Conservation (phyloP, 371 early-diverging fungal species). For the Mortierella sp. region DNA sequence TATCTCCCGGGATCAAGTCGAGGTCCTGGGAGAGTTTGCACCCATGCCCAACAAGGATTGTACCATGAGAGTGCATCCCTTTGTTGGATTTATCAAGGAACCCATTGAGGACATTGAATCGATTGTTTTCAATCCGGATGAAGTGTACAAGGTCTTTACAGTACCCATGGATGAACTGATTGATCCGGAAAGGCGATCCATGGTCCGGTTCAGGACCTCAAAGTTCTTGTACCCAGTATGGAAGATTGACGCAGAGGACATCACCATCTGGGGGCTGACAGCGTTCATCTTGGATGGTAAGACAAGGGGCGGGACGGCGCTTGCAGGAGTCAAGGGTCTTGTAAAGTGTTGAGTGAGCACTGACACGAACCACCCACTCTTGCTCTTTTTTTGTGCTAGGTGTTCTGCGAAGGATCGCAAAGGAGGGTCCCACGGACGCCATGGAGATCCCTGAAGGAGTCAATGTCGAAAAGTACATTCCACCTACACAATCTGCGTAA, state of each 20-base stretch:
- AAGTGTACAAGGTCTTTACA: constrained; percentile 79
- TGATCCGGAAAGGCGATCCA: constrained; percentile 56
- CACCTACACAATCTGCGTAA: constrained; percentile 36
- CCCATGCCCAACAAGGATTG: constrained; percentile 73
- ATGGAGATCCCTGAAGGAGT: constrained; percentile 28
- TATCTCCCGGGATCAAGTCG: constrained; percentile 59
- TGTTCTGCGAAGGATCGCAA: constrained; percentile 26
- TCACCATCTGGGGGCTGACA: constrained; percentile 86
- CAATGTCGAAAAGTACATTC: constrained; percentile 10
- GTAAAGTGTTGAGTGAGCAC: too few species aligned
- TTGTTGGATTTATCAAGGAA: constrained; percentile 70
- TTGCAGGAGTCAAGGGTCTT: too few species aligned
- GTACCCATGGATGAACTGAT: constrained; percentile 77
- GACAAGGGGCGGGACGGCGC: background rate
- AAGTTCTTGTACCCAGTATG: constrained; percentile 68
- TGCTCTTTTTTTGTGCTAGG: constrained; percentile 11
- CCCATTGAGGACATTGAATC: constrained; percentile 51
- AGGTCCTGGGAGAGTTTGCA: constrained; percentile 73
- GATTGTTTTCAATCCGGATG: constrained; percentile 67
- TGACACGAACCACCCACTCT: background rate
- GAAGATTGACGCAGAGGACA: constrained; percentile 59
- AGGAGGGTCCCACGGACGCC: constrained; percentile 26
- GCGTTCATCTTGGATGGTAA: constrained; percentile 79
- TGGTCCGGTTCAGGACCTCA: constrained; percentile 66
- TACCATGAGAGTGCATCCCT: constrained; percentile 77